These are phyloP conservation scores for Cavenderia fasciculata DNA, from an alignment of 78 protist genomes.

Conservation along the genomic window DNA sequence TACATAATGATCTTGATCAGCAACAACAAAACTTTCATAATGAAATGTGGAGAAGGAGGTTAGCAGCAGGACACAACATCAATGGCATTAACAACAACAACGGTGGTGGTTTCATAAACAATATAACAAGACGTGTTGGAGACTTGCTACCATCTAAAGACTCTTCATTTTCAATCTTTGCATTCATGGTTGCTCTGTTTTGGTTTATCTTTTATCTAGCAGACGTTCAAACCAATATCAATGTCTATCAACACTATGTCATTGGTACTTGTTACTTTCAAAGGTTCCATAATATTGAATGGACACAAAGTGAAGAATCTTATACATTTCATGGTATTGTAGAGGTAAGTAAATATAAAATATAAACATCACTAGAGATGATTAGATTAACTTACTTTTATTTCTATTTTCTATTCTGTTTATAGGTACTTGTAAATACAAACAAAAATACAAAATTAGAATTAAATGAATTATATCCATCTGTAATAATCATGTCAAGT, in stretches of 20 bases:
- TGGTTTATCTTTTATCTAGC: too few relatives aligned
- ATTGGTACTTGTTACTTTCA: constrained; percentile 7
- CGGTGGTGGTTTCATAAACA: too few relatives aligned
- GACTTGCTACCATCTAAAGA: too few relatives aligned
- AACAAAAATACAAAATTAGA: constrained; percentile 17
- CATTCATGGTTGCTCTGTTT: too few relatives aligned
- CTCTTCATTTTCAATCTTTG: too few relatives aligned
- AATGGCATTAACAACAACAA: too few relatives aligned
- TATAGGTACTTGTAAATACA: constrained; percentile 20
- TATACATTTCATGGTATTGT: constrained; percentile 1
- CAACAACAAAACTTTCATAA: too few relatives aligned
- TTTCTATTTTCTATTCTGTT: neutral
- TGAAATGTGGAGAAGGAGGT: too few relatives aligned
- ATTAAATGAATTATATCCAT: constrained; percentile 6
- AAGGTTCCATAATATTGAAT: neutral
- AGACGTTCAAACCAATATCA: neutral
- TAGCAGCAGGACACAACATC: too few relatives aligned
- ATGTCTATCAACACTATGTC: neutral
- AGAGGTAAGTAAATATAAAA: neutral
- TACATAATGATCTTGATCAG: too few relatives aligned
- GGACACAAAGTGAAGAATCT: constrained; percentile 1
- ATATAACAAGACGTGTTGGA: too few relatives aligned
- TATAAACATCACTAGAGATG: too few relatives aligned
- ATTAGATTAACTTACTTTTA: neutral
- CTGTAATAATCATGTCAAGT: neutral